Evolutionary conservation across 1,284 basidiomycete species (phyloP).

Genomic region (Rhodotorula sp.): DNA sequence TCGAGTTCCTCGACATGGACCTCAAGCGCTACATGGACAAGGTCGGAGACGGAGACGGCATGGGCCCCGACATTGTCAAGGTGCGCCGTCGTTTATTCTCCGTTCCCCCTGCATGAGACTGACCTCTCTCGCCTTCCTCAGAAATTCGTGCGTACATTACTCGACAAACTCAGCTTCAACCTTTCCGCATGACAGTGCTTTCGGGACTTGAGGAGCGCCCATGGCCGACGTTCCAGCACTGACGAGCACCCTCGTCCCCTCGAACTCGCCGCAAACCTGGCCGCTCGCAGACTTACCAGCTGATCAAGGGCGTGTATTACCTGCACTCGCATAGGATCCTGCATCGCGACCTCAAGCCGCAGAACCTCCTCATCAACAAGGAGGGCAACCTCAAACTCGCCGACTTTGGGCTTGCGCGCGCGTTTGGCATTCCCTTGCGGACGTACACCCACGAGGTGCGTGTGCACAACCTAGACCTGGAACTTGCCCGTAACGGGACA

Average conservation of each 20-base stretch:
- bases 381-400: conserved; percentile 88
- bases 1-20: conserved; percentile 91
- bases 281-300: conserved; percentile 64
- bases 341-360: conserved; percentile 95
- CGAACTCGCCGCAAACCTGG: not conserved
- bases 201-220: too few species aligned
- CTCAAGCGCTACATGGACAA: conserved; percentile 94
- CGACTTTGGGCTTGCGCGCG: conserved; percentile 93
- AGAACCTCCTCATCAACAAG: conserved; percentile 93
- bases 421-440: conserved; percentile 95
- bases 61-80: conserved; percentile 76
- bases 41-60: conserved; percentile 57
- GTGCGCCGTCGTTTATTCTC: conserved; percentile 54
- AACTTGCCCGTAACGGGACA: not conserved
- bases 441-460: conserved; percentile 97
- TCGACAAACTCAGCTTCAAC: too few species aligned
- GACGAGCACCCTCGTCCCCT: conserved; percentile 12
- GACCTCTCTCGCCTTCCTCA: conserved; percentile 48
- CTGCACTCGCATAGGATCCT: conserved; percentile 96
- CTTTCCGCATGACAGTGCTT: too few species aligned
- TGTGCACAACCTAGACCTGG: not conserved
- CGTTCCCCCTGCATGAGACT: not conserved
- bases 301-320: conserved; percentile 83
- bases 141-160: conserved; percentile 64
- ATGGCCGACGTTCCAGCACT: conserved; percentile 56